phyloP scores from a whole-genome alignment of 2,329 filamentous ascomycete genomes.

The Ceratocystis lukuohia region DNA sequence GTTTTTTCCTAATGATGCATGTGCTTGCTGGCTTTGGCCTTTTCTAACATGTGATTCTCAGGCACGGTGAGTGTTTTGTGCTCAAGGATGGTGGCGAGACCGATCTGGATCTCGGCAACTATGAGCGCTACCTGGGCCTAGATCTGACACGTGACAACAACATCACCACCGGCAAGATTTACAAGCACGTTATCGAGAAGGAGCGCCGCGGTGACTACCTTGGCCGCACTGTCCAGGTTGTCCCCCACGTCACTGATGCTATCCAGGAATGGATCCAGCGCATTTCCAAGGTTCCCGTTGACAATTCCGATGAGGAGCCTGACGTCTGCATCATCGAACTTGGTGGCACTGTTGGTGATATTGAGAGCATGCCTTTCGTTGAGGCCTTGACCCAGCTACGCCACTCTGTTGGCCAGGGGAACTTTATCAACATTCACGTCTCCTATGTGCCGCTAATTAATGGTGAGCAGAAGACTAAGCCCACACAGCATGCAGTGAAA shows the following conservation, averaged over 20 bases:
- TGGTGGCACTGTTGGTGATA: conserved; percentile 58
- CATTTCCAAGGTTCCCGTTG: conserved; percentile 73
- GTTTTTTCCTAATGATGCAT: conserved; percentile 12
- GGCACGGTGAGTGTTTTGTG: conserved; percentile 83
- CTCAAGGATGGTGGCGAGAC: conserved; percentile 62
- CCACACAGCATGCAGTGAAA: conserved; percentile 81
- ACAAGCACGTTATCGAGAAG: conserved; percentile 71
- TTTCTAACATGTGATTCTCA: conserved; percentile 24
- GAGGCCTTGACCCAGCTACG: conserved; percentile 73
- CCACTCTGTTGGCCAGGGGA: conserved; percentile 56
- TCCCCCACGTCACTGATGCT: conserved; percentile 81
- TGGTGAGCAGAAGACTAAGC: conserved; percentile 87
- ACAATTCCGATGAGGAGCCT: conserved; percentile 67
- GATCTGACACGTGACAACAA: conserved; percentile 79
- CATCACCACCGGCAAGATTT: conserved; percentile 96
- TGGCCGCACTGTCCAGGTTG: conserved; percentile 77
- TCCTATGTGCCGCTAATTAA: conserved; percentile 62
- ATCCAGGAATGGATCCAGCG: conserved; percentile 89
- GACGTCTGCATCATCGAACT: conserved; percentile 69
- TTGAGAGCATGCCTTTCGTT: conserved; percentile 78
- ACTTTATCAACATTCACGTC: conserved; percentile 82
- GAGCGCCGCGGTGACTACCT: conserved; percentile 61
- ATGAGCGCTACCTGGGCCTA: conserved; percentile 45
- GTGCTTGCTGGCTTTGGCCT: neutral
- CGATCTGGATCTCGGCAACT: conserved; percentile 45